phyloP scores from a whole-genome alignment of 129 eudicot genomes.

The Flaveria trinervia region DNA sequence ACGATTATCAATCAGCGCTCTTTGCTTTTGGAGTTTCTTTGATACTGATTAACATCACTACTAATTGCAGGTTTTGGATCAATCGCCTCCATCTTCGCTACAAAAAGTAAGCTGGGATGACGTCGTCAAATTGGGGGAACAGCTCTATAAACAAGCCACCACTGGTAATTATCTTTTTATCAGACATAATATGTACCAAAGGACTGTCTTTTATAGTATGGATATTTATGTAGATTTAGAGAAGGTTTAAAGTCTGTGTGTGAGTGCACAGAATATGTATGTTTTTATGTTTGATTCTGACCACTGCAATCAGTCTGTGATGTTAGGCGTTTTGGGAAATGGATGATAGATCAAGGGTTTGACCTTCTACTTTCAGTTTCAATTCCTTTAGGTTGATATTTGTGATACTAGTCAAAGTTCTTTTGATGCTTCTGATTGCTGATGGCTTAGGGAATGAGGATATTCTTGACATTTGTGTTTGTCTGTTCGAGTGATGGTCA shows the following conservation, averaged over 20 bases:
- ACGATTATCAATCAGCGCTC: background rate
- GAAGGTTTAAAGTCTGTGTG: too few relatives aligned
- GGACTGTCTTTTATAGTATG: too few relatives aligned
- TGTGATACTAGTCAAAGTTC: background rate
- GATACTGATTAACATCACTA: background rate
- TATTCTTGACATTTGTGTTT: background rate
- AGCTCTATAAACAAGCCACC: slow-evolving; percentile 85
- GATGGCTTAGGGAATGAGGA: background rate
- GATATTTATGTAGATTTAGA: too few relatives aligned
- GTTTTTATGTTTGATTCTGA: background rate
- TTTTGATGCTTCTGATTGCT: background rate
- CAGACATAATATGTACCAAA: too few relatives aligned
- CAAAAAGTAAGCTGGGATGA: slow-evolving; percentile 75
- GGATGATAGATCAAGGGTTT: background rate
- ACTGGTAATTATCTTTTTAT: slow-evolving; percentile 38
- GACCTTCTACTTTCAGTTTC: background rate
- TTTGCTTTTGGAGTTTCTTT: background rate
- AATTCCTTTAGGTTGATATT: background rate
- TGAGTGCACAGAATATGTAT: background rate
- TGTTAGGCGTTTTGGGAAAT: background rate
- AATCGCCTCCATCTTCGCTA: slow-evolving; percentile 65
- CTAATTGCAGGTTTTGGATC: slow-evolving; percentile 59
- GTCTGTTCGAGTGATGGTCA: background rate
- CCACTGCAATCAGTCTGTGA: background rate
- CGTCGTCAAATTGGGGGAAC: slow-evolving; percentile 73